Evolutionary conservation across 2,329 filamentous ascomycete species (phyloP), one percentile per base, ranked within the genome.

Genomic region (Diaporthe sp.): DNA sequence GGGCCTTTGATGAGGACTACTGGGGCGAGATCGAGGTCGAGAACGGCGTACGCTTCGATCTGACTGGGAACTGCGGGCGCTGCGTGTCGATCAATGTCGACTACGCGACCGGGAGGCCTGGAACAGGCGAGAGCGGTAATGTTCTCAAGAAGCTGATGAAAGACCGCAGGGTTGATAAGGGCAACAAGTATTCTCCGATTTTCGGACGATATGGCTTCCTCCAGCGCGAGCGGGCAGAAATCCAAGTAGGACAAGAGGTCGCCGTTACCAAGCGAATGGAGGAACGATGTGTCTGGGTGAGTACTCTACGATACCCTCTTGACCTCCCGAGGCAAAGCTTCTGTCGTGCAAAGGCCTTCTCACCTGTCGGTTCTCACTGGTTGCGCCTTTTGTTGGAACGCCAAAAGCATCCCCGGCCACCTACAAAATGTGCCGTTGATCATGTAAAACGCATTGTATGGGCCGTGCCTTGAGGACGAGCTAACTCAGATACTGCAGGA

Each of bases 201-300:
- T 95, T 95, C 86, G 94, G 94, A 13, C 87, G 93, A 59, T 95
- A 95, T 83, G 92, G 88, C 0, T 95, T 94, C 81, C 82, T 93
- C 12, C 61, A 78, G 15, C 77, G 77, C 10, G 78, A 79, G 28
- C 77, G 82, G 22, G 79, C 82, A n/a, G 78, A 80, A 62, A 82
- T 93, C 67, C 82, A 82, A 2, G 86, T 93, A 49, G 91, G 91
- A 1, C 89, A 93, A 81, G 84, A 88, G 61, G 87, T 93, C 75
- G 79, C 81, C 39, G 88, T 93, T 61, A 86, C 85, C 12, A 86
- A 84, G 78, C 85, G 86, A n/a, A 13, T 74, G 31, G 58, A 68
- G 15, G 72, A 76, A 22, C 55, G 75, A 17, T 51, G 67, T 42
- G 67, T 76, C 19, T 76, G 75, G 75, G 75, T 69, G 5, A 69